Evolutionary conservation across 2,329 filamentous ascomycete genomes (phyloP).

Genomic region (Ophiocordyceps australis): DNA sequence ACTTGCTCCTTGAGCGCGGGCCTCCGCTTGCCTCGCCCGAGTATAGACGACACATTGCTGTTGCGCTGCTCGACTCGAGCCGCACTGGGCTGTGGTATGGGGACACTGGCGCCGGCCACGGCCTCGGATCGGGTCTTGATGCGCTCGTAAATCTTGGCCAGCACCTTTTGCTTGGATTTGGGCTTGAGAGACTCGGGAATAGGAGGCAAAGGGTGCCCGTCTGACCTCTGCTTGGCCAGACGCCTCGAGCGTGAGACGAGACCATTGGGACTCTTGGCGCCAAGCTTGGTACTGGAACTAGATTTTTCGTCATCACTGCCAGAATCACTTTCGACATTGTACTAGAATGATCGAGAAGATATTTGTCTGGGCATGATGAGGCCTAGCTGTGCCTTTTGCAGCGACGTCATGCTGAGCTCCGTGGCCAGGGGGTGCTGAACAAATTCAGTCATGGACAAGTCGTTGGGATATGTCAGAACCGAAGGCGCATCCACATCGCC

Average conservation of each 20-base stretch:
- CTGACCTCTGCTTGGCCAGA: slow-evolving; percentile 5
- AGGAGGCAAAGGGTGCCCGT: slow-evolving; percentile 11
- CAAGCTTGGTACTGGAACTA: not conserved
- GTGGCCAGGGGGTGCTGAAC: slow-evolving; percentile 16
- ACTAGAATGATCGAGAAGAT: slow-evolving; percentile 16
- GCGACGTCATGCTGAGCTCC: slow-evolving; percentile 9
- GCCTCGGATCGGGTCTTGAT: slow-evolving; percentile 7
- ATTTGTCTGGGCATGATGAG: slow-evolving; percentile 15
- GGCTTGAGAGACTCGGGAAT: slow-evolving; percentile 12
- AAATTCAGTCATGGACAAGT: slow-evolving; percentile 15
- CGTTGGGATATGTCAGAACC: slow-evolving; percentile 14
- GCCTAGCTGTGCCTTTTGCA: slow-evolving; percentile 12
- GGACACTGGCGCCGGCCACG: not conserved
- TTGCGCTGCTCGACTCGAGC: not conserved
- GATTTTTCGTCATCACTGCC: slow-evolving; percentile 4
- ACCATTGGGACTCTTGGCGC: slow-evolving; percentile 3
- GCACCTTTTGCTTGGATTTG: slow-evolving; percentile 7
- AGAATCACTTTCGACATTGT: slow-evolving; percentile 16
- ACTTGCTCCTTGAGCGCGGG: not conserved
- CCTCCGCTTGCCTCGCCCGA: not conserved
- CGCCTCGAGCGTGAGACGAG: slow-evolving; percentile 1
- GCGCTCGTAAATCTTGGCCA: slow-evolving; percentile 10
- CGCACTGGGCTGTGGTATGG: not conserved
- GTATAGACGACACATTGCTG: not conserved
- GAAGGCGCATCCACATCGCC: slow-evolving; percentile 11